Percentiles rank a stretch among this genome's conserved stretches.
These are phyloP conservation scores for Chlorella sp. DNA, from an alignment of 139 green algal genomes.

Conservation along the genomic window DNA sequence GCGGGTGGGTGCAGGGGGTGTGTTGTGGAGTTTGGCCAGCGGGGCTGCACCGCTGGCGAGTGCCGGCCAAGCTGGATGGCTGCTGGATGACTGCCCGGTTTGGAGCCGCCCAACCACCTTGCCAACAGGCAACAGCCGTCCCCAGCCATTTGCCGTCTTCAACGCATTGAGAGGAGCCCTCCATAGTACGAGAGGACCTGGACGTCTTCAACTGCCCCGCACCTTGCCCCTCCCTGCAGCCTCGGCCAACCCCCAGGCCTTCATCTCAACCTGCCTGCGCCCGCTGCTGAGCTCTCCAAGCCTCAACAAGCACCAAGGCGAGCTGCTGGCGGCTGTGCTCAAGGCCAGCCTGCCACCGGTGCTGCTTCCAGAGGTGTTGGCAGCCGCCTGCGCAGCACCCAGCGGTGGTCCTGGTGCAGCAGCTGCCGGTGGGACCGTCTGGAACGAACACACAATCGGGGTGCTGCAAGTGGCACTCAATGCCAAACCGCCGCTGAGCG, in stretches of 20 bases:
- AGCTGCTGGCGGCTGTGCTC: neutral
- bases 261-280: neutral
- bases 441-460: slow-evolving; percentile 11
- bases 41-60: too few species aligned
- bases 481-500: neutral
- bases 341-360: neutral
- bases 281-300: slow-evolving; percentile 7
- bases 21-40: too few species aligned
- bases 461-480: slow-evolving; percentile 13
- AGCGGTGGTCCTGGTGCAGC: neutral
- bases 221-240: neutral
- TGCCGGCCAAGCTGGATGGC: too few species aligned
- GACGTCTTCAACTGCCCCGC: too few species aligned
- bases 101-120: too few species aligned
- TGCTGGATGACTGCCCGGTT: too few species aligned
- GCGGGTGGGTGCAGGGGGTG: slow-evolving; percentile 7
- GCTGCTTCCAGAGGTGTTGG: slow-evolving; percentile 18
- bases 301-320: slow-evolving; percentile 11
- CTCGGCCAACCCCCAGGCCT: slow-evolving; percentile 12
- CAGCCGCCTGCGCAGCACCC: neutral
- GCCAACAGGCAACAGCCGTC: too few species aligned
- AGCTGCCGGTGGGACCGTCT: neutral
- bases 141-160: too few species aligned
- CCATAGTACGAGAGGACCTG: too few species aligned
- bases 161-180: too few species aligned